Evolutionary conservation across 495 filamentous ascomycete genomes (phyloP), one percentile per base, ranked within the genome.

Genomic region (Lentithecium fluviatile): DNA sequence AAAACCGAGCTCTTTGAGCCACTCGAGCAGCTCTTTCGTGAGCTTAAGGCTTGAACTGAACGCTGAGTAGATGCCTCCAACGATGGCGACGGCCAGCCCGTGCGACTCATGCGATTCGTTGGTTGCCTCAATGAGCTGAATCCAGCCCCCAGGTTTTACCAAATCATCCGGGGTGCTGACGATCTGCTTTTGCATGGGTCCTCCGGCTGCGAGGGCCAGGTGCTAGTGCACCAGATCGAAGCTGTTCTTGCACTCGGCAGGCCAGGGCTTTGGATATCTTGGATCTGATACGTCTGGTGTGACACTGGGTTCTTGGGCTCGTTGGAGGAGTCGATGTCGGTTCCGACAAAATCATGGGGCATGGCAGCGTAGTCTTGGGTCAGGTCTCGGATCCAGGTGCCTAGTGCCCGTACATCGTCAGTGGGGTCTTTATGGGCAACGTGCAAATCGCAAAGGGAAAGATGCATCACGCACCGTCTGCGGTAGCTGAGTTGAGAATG

Each of bases 181-280:
- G 6, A 37, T 43, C 7, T n/a, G 36, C 45, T 64, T 7, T 6
- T 32, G 4, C 6, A 20, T 11, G 15, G 60, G 45, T 15, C 52
- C 40, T 3, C 43, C 26, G 17, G 24, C 54, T 3, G 34, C 32
- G 13, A 64, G 60, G 17, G 34, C 60, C 1, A 64, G 37, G 21
- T 54, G 60, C 29, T 49, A 38, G 37, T 64, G 60, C 1, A 64
- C 60, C 11, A 64, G 43, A 42, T 64, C 54, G 38, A 64, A 59
- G 20, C 6, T 23, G 4, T 24, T 17, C n/a, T 50, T 37, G 54
- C 53, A 64, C 5, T 50, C 36, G 15, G 1, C 5, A 4, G 60
- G 60, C 60, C 60, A 64, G 8, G 54, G 45, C 24, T 43, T 37
- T 45, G 51, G 17, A 64, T 45, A 45, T 58, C 43, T 20, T 64